Evolutionary conservation across 176 grass and related monocot species (phyloP).

Genomic region (Musa troglodytarum): DNA sequence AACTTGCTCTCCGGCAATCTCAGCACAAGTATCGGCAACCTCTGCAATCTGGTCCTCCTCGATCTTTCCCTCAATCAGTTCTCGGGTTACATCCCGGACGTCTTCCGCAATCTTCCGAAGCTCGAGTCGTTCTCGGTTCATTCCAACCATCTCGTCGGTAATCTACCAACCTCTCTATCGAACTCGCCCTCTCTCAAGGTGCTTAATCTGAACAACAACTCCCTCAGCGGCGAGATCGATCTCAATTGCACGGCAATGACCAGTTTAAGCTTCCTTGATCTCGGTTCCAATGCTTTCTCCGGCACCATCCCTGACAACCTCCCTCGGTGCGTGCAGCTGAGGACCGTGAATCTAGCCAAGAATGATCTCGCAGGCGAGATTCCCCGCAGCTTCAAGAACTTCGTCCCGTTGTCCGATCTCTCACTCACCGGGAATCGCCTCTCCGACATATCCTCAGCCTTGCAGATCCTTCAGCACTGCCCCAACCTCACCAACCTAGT

Average conservation of each 20-base stretch:
- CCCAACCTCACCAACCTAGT: conserved; percentile 59
- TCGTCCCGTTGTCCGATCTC: conserved; percentile 48
- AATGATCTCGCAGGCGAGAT: conserved; percentile 63
- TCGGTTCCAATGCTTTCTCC: conserved; percentile 49
- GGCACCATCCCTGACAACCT: conserved; percentile 51
- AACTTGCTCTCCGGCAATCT: conserved; percentile 51
- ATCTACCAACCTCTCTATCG: conserved; percentile 53
- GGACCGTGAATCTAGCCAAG: conserved; percentile 66
- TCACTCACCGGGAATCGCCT: conserved; percentile 73
- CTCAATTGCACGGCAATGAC: conserved; percentile 37
- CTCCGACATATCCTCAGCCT: conserved; percentile 44
- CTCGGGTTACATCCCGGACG: conserved; percentile 48
- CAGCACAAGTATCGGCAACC: conserved; percentile 36
- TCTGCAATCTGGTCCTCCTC: conserved; percentile 43
- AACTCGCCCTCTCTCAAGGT: conserved; percentile 35
- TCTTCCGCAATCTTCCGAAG: conserved; percentile 43
- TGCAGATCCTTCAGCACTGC: conserved; percentile 65
- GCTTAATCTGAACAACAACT: conserved; percentile 69
- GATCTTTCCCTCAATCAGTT: conserved; percentile 71
- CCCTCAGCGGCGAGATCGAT: conserved; percentile 39
- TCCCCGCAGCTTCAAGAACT: conserved; percentile 49
- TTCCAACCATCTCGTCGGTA: conserved; percentile 40
- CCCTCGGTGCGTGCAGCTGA: conserved; percentile 32
- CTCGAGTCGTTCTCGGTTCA: conserved; percentile 45
- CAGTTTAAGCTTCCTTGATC: conserved; percentile 56